Evolutionary conservation across 345 rosid genomes (phyloP).

Genomic region (Lepidium didymum): DNA sequence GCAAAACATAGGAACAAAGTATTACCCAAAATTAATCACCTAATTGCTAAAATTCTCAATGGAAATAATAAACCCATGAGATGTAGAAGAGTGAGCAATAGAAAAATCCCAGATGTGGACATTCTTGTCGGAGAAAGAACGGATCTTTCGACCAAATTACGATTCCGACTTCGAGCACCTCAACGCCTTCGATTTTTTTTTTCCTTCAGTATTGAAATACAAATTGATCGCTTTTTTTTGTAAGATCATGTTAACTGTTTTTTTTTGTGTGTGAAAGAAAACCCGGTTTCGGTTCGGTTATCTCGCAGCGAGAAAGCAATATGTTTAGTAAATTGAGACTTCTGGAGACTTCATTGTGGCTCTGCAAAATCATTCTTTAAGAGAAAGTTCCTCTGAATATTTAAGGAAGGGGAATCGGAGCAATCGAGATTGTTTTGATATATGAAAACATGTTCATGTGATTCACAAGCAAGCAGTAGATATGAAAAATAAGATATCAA

Average conservation of each 20-base stretch:
- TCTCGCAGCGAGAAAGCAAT: neutral
- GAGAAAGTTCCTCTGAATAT: neutral
- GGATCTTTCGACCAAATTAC: constrained; percentile 6
- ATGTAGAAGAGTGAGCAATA: constrained; percentile 27
- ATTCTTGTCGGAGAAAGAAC: constrained; percentile 29
- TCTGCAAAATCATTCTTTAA: neutral
- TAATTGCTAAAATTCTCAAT: constrained; percentile 36
- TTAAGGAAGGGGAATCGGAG: neutral
- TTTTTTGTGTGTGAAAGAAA: neutral
- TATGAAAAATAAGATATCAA: neutral
- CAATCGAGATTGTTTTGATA: neutral
- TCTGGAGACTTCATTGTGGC: neutral
- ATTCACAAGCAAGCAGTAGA: neutral
- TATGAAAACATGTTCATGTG: constrained; percentile 1
- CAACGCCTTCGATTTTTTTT: neutral
- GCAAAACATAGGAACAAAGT: neutral
- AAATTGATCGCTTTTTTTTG: neutral
- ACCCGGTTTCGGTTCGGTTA: constrained; percentile 2
- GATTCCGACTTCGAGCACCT: constrained; percentile 7
- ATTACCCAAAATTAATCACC: constrained; percentile 29
- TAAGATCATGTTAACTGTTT: neutral
- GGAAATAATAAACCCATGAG: constrained; percentile 30
- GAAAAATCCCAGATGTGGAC: constrained; percentile 32
- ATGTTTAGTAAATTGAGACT: neutral
- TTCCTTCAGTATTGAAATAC: neutral